phyloP scores from a whole-genome alignment of 768 basidiomycete species.

The Symmetrospora coprosmae region DNA sequence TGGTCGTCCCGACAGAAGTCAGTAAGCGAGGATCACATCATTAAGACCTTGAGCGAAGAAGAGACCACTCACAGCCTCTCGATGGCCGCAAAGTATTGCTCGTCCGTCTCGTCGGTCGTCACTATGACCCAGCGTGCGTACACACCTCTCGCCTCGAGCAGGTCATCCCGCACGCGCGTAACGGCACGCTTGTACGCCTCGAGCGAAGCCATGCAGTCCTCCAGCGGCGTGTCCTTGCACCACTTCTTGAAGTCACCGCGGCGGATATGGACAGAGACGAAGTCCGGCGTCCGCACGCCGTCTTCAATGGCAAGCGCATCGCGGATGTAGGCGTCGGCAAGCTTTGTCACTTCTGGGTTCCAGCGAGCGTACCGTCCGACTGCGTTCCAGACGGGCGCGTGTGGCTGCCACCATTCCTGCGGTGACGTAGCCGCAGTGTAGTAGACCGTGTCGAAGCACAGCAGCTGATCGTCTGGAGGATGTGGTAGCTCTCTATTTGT shows the following conservation, averaged over 20 bases:
- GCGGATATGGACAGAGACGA: conserved; percentile 9
- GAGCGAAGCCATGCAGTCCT: conserved; percentile 2
- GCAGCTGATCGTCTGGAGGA: conserved; percentile 29
- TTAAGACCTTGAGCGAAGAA: too few relatives aligned
- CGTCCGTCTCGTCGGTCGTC: conserved; percentile 19
- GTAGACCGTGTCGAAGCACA: conserved; percentile 30
- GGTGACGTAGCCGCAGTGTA: conserved; percentile 19
- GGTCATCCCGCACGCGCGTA: neutral
- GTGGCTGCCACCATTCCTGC: conserved; percentile 29
- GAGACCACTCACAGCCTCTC: conserved; percentile 7
- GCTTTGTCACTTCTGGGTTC: neutral
- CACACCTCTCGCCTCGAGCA: conserved; percentile 3
- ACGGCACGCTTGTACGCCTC: conserved; percentile 10
- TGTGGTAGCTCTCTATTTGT: neutral
- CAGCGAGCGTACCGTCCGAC: conserved; percentile 27
- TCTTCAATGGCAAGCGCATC: neutral
- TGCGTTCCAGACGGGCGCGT: conserved; percentile 27
- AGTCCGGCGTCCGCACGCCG: conserved; percentile 1
- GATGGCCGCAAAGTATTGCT: conserved; percentile 17
- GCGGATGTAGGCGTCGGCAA: neutral
- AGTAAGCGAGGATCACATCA: neutral
- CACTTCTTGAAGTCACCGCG: conserved; percentile 12
- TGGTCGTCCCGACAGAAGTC: conserved; percentile 1
- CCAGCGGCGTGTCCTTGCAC: conserved; percentile 28
- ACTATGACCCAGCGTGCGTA: conserved; percentile 23